A percentile compares a stretch with the other conserved stretches of the same genome.
These are phyloP conservation scores for Colletotrichum salicis DNA, from an alignment of 2,329 filamentous ascomycete species.

Conservation along the genomic window DNA sequence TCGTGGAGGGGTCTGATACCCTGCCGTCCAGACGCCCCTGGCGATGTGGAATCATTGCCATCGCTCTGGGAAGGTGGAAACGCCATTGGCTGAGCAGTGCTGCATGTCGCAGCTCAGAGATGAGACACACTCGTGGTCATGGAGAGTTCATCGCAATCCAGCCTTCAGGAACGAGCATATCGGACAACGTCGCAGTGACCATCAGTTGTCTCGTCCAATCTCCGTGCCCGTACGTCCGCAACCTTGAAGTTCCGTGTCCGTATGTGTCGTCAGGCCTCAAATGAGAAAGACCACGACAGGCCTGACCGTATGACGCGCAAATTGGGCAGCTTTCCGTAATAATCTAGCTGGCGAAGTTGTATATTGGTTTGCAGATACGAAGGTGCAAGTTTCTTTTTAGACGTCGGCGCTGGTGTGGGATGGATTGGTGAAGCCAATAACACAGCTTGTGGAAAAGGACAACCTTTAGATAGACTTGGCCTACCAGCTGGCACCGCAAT, in stretches of 20 bases:
- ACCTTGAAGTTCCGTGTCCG: neutral
- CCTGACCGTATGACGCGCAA: neutral
- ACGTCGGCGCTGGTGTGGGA: neutral
- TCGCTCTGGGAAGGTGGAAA: slow-evolving; percentile 13
- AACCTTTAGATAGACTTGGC: neutral
- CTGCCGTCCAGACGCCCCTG: slow-evolving; percentile 16
- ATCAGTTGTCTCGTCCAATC: slow-evolving; percentile 1
- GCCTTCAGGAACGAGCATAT: slow-evolving; percentile 6
- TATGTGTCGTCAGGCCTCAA: neutral
- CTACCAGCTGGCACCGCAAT: neutral
- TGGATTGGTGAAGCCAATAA: neutral
- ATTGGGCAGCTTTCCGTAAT: neutral
- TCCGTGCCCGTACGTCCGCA: neutral
- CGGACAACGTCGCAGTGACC: neutral
- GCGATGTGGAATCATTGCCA: slow-evolving; percentile 27
- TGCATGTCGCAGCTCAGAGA: slow-evolving; percentile 30
- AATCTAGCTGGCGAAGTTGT: neutral
- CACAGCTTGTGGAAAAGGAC: neutral
- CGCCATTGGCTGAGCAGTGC: slow-evolving; percentile 18
- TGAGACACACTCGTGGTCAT: slow-evolving; percentile 20
- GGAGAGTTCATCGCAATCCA: slow-evolving; percentile 6
- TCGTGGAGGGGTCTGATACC: slow-evolving; percentile 13
- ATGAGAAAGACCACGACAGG: neutral
- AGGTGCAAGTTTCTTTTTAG: slow-evolving; percentile 14
- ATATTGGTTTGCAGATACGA: slow-evolving; percentile 14